These are phyloP conservation scores for Inga oerstediana DNA, from an alignment of 306 rosid genomes.

Conservation along the genomic window DNA sequence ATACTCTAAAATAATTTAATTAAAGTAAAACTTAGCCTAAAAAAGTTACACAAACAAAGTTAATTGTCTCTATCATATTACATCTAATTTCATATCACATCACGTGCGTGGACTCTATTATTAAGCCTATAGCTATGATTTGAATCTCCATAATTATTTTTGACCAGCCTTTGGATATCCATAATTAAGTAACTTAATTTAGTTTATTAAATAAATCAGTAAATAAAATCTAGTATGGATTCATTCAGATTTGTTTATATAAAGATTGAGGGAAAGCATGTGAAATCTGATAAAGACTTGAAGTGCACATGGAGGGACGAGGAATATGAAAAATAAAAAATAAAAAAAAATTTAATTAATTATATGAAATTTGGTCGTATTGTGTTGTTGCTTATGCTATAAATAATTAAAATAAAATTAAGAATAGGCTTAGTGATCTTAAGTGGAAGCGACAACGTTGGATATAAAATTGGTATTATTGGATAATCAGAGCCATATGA, in stretches of 20 bases:
- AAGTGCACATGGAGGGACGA: slow-evolving; percentile 67
- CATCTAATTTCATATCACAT: neutral
- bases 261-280: slow-evolving; percentile 36
- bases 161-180: neutral
- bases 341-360: slow-evolving; percentile 21
- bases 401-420: slow-evolving; percentile 45
- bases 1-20: no score
- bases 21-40: neutral
- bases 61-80: neutral
- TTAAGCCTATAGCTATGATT: neutral
- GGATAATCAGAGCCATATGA: slow-evolving; percentile 36
- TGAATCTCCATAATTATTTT: neutral
- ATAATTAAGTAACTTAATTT: neutral
- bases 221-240: slow-evolving; percentile 27
- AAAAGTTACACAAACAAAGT: neutral
- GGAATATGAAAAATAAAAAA: slow-evolving; percentile 33
- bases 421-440: slow-evolving; percentile 50
- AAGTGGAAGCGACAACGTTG: slow-evolving; percentile 59
- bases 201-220: no score
- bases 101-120: neutral
- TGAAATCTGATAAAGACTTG: slow-evolving; percentile 62
- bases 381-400: slow-evolving; percentile 54
- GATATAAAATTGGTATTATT: slow-evolving; percentile 45
- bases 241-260: slow-evolving; percentile 40
- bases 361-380: slow-evolving; percentile 47